Conservation (phyloP, 2,329 filamentous ascomycete species). For the Cadophora malorum region DNA sequence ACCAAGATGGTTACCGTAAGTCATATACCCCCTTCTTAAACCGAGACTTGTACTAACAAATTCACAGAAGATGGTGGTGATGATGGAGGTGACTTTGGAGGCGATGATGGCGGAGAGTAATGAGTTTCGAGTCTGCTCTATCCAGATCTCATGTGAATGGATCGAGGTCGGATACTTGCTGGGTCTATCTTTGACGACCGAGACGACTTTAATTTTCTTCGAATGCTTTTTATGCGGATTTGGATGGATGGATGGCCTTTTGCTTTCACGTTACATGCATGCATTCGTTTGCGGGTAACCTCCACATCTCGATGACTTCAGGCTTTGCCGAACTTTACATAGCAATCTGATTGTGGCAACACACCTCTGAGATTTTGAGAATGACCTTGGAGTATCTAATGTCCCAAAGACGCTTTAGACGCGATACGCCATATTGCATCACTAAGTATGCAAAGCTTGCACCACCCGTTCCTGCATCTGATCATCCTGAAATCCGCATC, state of each 20-base stretch:
- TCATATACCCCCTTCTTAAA: background rate
- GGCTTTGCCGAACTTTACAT: slow-evolving; percentile 1
- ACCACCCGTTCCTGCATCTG: slow-evolving; percentile 3
- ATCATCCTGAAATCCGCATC: background rate
- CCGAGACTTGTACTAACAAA: slow-evolving; percentile 20
- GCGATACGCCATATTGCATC: background rate
- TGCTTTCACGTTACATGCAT: background rate
- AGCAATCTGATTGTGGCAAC: slow-evolving; percentile 8
- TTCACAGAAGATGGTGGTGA: slow-evolving; percentile 30
- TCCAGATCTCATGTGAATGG: background rate
- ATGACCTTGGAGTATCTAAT: background rate
- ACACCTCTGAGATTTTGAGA: background rate
- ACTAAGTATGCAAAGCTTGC: background rate
- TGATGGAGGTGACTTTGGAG: slow-evolving; percentile 41
- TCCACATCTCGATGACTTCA: background rate
- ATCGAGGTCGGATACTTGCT: background rate
- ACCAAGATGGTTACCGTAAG: slow-evolving; percentile 55
- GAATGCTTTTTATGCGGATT: background rate
- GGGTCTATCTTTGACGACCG: slow-evolving; percentile 16
- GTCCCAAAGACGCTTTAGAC: background rate
- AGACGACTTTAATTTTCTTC: slow-evolving; percentile 17
- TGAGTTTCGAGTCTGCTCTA: background rate
- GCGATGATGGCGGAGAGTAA: slow-evolving; percentile 36
- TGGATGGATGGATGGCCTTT: slow-evolving; percentile 9
- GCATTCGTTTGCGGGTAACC: slow-evolving; percentile 1